Conservation (phyloP, 208 protist genomes). For the Leishmania arabica region DNA sequence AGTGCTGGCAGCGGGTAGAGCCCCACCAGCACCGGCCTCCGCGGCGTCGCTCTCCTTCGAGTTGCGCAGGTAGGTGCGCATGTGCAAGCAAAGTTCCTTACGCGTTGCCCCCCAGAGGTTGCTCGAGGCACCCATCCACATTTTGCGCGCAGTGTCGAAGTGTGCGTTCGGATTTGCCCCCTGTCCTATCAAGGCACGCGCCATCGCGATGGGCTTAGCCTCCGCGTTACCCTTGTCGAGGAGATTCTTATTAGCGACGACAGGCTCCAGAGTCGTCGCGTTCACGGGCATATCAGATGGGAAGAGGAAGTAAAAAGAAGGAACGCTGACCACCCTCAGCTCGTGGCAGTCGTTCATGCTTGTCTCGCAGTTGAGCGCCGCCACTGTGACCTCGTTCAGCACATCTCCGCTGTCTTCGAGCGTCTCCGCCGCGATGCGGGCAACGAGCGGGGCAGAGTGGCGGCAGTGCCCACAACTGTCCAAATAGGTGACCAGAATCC, state of each 20-base stretch:
- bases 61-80: conserved; percentile 28
- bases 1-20: no score
- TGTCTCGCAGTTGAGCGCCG: conserved; percentile 55
- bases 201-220: conserved; percentile 7
- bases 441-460: conserved; percentile 24
- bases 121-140: conserved; percentile 6
- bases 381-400: conserved; percentile 27
- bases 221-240: neutral
- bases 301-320: conserved; percentile 41
- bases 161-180: neutral
- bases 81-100: conserved; percentile 19
- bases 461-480: conserved; percentile 65
- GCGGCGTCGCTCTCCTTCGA: conserved; percentile 11
- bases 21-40: neutral
- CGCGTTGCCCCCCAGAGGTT: neutral
- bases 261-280: neutral
- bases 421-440: conserved; percentile 16
- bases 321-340: conserved; percentile 36
- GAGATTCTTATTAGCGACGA: neutral
- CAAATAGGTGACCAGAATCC: conserved; percentile 61
- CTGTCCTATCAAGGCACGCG: conserved; percentile 5
- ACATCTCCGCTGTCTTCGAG: conserved; percentile 3
- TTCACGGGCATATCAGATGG: conserved; percentile 2
- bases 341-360: conserved; percentile 28
- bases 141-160: conserved; percentile 13